Evolutionary conservation across 1,284 basidiomycete genomes (phyloP).

Genomic region (Heterobasidion annosum): DNA sequence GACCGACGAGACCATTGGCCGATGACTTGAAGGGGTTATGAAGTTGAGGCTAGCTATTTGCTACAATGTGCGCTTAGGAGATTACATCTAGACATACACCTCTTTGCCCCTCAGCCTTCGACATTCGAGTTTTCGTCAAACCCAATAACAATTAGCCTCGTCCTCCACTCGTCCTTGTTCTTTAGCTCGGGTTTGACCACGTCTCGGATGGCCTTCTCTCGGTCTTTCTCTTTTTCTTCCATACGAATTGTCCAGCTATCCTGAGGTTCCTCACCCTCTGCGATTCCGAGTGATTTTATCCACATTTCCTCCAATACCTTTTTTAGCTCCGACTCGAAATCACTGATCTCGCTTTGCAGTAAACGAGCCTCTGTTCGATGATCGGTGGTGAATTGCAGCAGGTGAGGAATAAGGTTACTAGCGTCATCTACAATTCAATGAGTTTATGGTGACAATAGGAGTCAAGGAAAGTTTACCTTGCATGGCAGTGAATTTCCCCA

Average conservation of each 20-base stretch:
- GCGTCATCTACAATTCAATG: slow-evolving; percentile 42
- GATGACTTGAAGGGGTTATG: too few species aligned
- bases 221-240: slow-evolving; percentile 47
- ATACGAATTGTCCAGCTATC: slow-evolving; percentile 54
- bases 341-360: slow-evolving; percentile 43
- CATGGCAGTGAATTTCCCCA: slow-evolving; percentile 41
- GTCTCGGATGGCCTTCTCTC: slow-evolving; percentile 43
- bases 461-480: slow-evolving; percentile 37
- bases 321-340: slow-evolving; percentile 43
- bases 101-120: too few species aligned
- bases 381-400: slow-evolving; percentile 52
- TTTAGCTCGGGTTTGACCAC: slow-evolving; percentile 48
- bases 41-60: too few species aligned
- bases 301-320: slow-evolving; percentile 54
- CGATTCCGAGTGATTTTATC: slow-evolving; percentile 27
- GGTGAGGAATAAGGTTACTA: slow-evolving; percentile 54
- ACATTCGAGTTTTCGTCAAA: too few species aligned
- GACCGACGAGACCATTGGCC: too few species aligned
- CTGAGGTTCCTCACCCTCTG: slow-evolving; percentile 18
- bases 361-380: slow-evolving; percentile 48
- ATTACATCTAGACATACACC: too few species aligned
- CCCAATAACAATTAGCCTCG: slow-evolving; percentile 26
- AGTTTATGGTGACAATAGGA: slow-evolving; percentile 1
- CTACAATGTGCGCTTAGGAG: too few species aligned
- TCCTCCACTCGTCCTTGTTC: slow-evolving; percentile 35